Percentiles rank a stretch among this genome's conserved stretches.
phyloP scores from a whole-genome alignment of 176 grass and related monocot species.

The Zea luxurians region DNA sequence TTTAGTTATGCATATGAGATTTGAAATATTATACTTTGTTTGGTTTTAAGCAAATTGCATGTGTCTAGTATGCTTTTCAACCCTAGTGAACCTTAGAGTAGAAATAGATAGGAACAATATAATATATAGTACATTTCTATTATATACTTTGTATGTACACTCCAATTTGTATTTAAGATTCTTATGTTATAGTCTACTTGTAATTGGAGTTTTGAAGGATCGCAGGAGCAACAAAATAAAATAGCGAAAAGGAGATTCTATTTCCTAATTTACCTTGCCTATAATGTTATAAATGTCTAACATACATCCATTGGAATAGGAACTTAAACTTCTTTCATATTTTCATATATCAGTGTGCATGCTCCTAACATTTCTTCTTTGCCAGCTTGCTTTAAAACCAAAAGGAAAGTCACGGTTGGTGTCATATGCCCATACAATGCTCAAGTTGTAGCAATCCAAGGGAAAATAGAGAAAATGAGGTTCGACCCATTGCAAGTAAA shows the following conservation, averaged over 20 bases:
- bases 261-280: background rate
- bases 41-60: too few relatives aligned
- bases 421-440: slow-evolving; percentile 76
- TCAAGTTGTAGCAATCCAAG: slow-evolving; percentile 61
- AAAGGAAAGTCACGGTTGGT: slow-evolving; percentile 57
- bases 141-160: background rate
- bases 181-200: background rate
- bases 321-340: background rate
- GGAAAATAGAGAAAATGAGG: slow-evolving; percentile 41
- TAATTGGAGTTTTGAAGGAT: background rate
- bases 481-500: slow-evolving; percentile 41
- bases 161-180: background rate
- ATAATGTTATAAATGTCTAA: slow-evolving; percentile 8
- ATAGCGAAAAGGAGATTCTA: background rate
- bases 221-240: slow-evolving; percentile 9
- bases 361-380: slow-evolving; percentile 15
- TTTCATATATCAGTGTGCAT: slow-evolving; percentile 3
- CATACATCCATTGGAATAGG: slow-evolving; percentile 12
- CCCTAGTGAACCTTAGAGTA: background rate
- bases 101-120: too few relatives aligned
- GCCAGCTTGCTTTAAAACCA: slow-evolving; percentile 45
- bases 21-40: background rate
- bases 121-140: too few relatives aligned
- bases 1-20: background rate
- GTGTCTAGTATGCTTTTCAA: background rate